Evolutionary conservation across 257 asterid genomes (phyloP).

Genomic region (Nicotiana tabacum): DNA sequence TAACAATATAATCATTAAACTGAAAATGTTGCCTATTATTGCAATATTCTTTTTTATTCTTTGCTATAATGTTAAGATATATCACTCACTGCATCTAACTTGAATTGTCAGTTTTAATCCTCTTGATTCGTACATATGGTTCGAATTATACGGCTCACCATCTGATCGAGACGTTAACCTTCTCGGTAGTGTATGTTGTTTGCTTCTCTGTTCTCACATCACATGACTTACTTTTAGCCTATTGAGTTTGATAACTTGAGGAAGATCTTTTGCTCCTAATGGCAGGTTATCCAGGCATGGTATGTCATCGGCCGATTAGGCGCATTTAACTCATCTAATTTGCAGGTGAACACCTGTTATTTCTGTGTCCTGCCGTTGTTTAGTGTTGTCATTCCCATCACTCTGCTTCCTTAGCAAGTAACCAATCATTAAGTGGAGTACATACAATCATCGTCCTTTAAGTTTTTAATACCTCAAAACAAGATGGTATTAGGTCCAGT

Average conservation of each 20-base stretch:
- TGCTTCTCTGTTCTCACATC: constrained; percentile 6
- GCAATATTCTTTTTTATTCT: not conserved
- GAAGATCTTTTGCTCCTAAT: constrained; percentile 5
- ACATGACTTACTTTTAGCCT: not conserved
- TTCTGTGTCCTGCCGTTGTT: not conserved
- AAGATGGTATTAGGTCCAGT: not conserved
- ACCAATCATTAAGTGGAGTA: not conserved
- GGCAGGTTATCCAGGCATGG: constrained; percentile 92
- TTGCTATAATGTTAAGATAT: not conserved
- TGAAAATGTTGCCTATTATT: not conserved
- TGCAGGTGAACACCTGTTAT: constrained; percentile 50
- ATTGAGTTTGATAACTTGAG: not conserved
- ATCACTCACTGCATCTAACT: constrained; percentile 4
- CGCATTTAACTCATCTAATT: constrained; percentile 74
- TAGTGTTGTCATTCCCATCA: not conserved
- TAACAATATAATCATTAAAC: not conserved
- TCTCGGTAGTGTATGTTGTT: constrained; percentile 78
- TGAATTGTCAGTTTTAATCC: constrained; percentile 76
- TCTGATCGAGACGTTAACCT: constrained; percentile 92
- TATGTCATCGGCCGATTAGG: constrained; percentile 96
- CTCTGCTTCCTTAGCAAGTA: not conserved
- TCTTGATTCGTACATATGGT: constrained; percentile 89
- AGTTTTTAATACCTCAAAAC: not conserved
- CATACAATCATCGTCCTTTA: not conserved
- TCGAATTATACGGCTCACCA: constrained; percentile 84